A percentile compares a stretch with the other conserved stretches of the same genome.
Evolutionary conservation across 768 basidiomycete genomes (phyloP).

Genomic region (Phlebiopsis gigantea): DNA sequence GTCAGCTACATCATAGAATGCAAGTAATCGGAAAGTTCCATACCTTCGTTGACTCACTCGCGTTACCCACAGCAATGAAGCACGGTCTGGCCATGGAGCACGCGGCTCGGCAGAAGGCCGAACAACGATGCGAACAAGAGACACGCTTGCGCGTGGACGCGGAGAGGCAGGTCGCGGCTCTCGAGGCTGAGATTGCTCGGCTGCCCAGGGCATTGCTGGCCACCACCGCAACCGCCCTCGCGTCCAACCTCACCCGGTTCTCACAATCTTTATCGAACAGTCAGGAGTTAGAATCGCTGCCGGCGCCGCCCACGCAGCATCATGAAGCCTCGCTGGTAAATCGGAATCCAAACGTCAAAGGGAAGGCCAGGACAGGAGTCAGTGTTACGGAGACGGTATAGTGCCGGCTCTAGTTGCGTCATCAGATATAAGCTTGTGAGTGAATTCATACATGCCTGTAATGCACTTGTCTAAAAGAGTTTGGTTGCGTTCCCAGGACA

Average conservation of each 20-base stretch:
- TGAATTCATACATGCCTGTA: neutral
- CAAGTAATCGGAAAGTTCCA: neutral
- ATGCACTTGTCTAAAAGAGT: neutral
- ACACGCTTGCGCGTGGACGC: constrained; percentile 26
- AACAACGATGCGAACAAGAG: constrained; percentile 28
- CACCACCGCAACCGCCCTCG: constrained; percentile 1
- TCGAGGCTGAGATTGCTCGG: constrained; percentile 1
- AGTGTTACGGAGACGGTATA: neutral
- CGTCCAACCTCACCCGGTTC: constrained; percentile 9
- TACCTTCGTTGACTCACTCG: neutral
- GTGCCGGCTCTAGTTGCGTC: neutral
- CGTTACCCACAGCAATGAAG: constrained; percentile 27
- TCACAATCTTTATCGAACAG: neutral
- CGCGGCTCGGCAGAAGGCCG: constrained; percentile 29
- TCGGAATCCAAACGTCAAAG: neutral
- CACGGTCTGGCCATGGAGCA: constrained; percentile 27
- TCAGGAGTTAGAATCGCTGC: neutral
- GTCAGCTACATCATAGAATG: neutral
- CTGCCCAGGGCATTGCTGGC: neutral
- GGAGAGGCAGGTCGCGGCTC: constrained; percentile 20
- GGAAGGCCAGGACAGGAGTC: neutral
- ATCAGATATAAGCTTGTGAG: neutral
- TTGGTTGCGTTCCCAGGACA: neutral
- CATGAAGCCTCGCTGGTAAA: neutral
- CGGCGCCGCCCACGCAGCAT: neutral